These are phyloP conservation scores for Tetracladium setigerum DNA, from an alignment of 495 filamentous ascomycete species.

Conservation along the genomic window DNA sequence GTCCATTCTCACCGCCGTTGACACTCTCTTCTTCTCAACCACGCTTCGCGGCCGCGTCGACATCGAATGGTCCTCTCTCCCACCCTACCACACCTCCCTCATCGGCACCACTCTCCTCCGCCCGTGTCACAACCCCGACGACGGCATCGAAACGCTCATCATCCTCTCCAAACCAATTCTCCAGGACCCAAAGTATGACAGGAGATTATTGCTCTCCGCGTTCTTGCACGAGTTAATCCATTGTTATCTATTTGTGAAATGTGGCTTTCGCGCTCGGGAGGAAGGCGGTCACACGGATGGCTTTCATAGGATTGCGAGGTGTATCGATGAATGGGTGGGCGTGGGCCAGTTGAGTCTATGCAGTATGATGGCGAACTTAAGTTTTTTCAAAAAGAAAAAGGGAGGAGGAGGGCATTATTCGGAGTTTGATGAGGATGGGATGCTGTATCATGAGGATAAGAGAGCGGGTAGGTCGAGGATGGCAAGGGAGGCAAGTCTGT, in stretches of 20 bases:
- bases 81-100: constrained; percentile 30
- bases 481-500: too few relatives aligned
- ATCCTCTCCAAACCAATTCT: constrained; percentile 45
- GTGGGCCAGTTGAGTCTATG: constrained; percentile 35
- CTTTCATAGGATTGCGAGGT: constrained; percentile 39
- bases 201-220: constrained; percentile 45
- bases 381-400: constrained; percentile 12
- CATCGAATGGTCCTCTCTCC: constrained; percentile 41
- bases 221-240: constrained; percentile 53
- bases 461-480: too few relatives aligned
- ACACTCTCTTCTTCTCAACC: constrained; percentile 48
- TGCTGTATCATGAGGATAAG: too few relatives aligned
- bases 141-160: constrained; percentile 47
- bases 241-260: constrained; percentile 47
- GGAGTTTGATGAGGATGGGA: too few relatives aligned
- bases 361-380: constrained; percentile 45
- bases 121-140: constrained; percentile 22
- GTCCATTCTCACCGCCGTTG: constrained; percentile 41
- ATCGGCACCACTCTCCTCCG: constrained; percentile 48
- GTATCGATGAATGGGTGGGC: constrained; percentile 48
- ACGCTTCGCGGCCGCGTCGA: constrained; percentile 38
- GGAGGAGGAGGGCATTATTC: too few relatives aligned
- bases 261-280: constrained; percentile 39
- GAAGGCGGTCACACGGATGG: constrained; percentile 45
- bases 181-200: constrained; percentile 34